Evolutionary conservation across 2,329 filamentous ascomycete species (phyloP).

Genomic region (Pezicula radicicola): DNA sequence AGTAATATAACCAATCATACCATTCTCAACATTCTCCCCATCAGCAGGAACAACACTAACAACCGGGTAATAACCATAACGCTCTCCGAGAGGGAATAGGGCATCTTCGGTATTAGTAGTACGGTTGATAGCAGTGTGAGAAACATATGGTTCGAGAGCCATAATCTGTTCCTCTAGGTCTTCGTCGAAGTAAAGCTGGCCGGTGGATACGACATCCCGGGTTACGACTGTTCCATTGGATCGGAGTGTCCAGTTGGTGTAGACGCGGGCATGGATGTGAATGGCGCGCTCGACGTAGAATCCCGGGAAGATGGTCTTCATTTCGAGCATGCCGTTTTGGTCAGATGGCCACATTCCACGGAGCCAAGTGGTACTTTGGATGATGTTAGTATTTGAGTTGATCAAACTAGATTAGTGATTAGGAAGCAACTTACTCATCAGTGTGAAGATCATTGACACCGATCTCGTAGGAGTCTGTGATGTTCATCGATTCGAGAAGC

Average conservation of each 20-base stretch:
- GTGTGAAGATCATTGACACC: background rate
- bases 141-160: constrained; percentile 4
- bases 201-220: constrained; percentile 2
- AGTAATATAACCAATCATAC: constrained; percentile 33
- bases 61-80: constrained; percentile 28
- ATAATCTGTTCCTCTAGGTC: constrained; percentile 2
- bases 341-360: background rate
- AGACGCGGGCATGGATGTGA: background rate
- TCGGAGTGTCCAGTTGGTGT: constrained; percentile 2
- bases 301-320: background rate
- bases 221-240: constrained; percentile 3
- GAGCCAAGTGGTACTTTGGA: background rate
- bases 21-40: constrained; percentile 29
- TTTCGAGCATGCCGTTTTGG: background rate
- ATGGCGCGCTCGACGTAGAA: background rate
- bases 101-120: constrained; percentile 8
- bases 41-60: constrained; percentile 29
- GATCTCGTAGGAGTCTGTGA: background rate
- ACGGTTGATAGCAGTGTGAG: constrained; percentile 7
- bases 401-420: too few species aligned
- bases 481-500: background rate
- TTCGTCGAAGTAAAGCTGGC: constrained; percentile 5
- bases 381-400: too few species aligned
- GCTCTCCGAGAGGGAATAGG: constrained; percentile 16
- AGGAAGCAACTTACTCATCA: background rate